Conservation (phyloP, 768 basidiomycete species). For the Cystobasidium onofrii region DNA sequence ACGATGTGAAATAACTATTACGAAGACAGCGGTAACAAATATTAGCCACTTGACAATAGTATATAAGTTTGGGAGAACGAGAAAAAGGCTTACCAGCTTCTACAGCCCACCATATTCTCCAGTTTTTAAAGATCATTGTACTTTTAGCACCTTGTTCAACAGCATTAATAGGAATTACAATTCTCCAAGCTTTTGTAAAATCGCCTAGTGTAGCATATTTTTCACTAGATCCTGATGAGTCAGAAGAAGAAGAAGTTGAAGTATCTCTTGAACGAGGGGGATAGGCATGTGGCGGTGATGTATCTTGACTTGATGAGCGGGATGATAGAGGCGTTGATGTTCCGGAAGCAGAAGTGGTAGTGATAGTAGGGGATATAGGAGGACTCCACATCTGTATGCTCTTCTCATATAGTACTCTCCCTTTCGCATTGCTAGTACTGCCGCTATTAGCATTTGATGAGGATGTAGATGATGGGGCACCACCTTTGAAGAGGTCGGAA, state of each 20-base stretch:
- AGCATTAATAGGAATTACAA: slow-evolving; percentile 56
- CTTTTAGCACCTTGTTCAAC: slow-evolving; percentile 49
- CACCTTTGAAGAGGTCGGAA: not conserved
- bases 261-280: slow-evolving; percentile 59
- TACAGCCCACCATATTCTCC: slow-evolving; percentile 70
- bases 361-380: not conserved
- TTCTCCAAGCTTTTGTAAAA: slow-evolving; percentile 62
- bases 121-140: slow-evolving; percentile 65
- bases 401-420: slow-evolving; percentile 18
- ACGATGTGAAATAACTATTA: slow-evolving; percentile 62
- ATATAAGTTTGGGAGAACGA: not conserved
- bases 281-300: slow-evolving; percentile 61
- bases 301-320: slow-evolving; percentile 47
- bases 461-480: not conserved
- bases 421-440: not conserved
- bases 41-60: too few species aligned
- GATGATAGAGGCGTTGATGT: not conserved
- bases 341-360: not conserved
- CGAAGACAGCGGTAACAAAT: too few species aligned
- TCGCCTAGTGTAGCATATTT: slow-evolving; percentile 58
- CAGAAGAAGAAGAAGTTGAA: not conserved
- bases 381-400: slow-evolving; percentile 1
- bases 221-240: not conserved
- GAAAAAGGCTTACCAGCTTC: slow-evolving; percentile 59
- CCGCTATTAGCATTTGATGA: not conserved